A percentile compares a stretch with the other conserved stretches of the same genome.
Evolutionary conservation across 495 filamentous ascomycete species (phyloP).

Genomic region (Pyrenopolyporus hunteri): DNA sequence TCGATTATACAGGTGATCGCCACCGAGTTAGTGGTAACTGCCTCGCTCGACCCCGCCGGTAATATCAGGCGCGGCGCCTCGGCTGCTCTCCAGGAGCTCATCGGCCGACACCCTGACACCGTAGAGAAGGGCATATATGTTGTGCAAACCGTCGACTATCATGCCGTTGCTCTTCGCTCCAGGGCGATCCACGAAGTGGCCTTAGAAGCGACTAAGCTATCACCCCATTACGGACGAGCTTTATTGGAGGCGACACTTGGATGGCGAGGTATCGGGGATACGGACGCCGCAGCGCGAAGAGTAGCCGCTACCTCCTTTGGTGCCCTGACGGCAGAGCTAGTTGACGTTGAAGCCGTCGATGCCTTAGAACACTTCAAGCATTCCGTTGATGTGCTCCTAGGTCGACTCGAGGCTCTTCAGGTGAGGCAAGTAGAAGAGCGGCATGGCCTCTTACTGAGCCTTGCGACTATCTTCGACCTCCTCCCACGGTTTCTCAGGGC

Average conservation of each 20-base stretch:
- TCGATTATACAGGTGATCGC: conserved; percentile 78
- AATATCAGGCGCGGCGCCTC: conserved; percentile 93
- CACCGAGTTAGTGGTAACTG: conserved; percentile 76
- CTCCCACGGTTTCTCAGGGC: conserved; percentile 41
- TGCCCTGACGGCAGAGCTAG: conserved; percentile 54
- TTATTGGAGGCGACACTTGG: conserved; percentile 73
- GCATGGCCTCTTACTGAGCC: conserved; percentile 70
- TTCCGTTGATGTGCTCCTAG: conserved; percentile 46
- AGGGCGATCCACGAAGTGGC: conserved; percentile 80
- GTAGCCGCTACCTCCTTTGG: conserved; percentile 74
- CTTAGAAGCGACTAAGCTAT: conserved; percentile 66
- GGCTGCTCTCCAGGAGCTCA: conserved; percentile 90
- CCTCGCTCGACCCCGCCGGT: conserved; percentile 85
- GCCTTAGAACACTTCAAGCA: conserved; percentile 38
- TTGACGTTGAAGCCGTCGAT: conserved; percentile 13
- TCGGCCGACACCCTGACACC: conserved; percentile 87
- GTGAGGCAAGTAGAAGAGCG: conserved; percentile 67
- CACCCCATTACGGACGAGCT: conserved; percentile 70
- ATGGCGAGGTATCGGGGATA: conserved; percentile 85
- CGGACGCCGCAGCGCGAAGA: conserved; percentile 73
- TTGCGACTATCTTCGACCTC: conserved; percentile 55
- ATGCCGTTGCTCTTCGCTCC: conserved; percentile 85
- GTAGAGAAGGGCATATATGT: conserved; percentile 80
- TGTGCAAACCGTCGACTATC: conserved; percentile 90
- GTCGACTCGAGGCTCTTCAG: conserved; percentile 55